These are phyloP conservation scores for Microbotryum violaceum DNA, from an alignment of 1,284 basidiomycete genomes.

Conservation along the genomic window DNA sequence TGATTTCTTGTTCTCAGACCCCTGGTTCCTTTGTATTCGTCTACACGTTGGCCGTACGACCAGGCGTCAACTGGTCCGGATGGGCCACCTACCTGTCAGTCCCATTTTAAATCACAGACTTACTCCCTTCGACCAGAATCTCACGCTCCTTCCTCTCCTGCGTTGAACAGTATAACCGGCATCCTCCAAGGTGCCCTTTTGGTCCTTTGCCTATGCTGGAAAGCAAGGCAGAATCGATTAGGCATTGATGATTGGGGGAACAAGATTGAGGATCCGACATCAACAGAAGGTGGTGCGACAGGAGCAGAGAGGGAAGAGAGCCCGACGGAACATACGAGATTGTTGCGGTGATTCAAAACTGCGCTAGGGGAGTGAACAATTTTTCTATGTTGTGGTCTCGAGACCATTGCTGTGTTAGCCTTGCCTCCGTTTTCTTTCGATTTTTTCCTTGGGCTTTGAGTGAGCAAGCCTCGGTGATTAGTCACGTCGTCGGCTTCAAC, in stretches of 20 bases:
- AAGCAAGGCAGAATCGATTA: constrained; percentile 53
- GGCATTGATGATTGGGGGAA: constrained; percentile 91
- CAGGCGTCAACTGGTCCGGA: constrained; percentile 34
- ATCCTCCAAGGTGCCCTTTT: constrained; percentile 76
- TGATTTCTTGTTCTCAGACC: constrained; percentile 53
- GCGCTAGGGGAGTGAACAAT: too few species aligned
- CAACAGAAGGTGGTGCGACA: too few species aligned
- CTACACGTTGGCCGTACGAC: constrained; percentile 61
- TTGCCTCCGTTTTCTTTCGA: too few species aligned
- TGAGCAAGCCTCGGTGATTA: too few species aligned
- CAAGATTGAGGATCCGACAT: not conserved
- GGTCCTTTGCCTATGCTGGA: constrained; percentile 43
- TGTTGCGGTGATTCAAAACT: too few species aligned
- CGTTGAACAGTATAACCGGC: constrained; percentile 54
- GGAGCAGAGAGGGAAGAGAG: too few species aligned
- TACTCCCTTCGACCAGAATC: constrained; percentile 38
- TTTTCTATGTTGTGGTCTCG: too few species aligned
- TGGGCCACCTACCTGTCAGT: constrained; percentile 44
- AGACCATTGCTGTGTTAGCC: too few species aligned
- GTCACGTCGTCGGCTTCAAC: too few species aligned
- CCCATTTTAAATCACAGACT: not conserved
- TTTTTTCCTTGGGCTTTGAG: too few species aligned
- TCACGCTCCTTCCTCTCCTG: constrained; percentile 61
- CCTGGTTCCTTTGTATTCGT: constrained; percentile 87
- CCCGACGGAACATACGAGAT: too few species aligned